These are phyloP conservation scores for Xylaria acuta DNA, from an alignment of 495 filamentous ascomycete species.

Conservation along the genomic window DNA sequence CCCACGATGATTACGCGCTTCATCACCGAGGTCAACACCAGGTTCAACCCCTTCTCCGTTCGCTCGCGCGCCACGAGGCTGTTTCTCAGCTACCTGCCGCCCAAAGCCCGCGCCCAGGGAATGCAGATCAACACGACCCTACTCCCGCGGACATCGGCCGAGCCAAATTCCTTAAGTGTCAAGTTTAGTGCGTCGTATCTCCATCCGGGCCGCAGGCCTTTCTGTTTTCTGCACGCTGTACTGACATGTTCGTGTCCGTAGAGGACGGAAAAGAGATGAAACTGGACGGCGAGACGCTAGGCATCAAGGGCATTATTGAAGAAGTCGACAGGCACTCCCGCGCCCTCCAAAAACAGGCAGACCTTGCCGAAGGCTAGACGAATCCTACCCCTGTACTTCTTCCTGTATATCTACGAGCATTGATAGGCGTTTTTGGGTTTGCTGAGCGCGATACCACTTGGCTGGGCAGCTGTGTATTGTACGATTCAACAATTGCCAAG, in stretches of 20 bases:
- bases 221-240: not conserved
- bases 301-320: constrained; percentile 84
- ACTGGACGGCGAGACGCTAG: constrained; percentile 73
- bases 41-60: constrained; percentile 90
- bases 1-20: constrained; percentile 82
- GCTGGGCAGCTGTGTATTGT: constrained; percentile 1
- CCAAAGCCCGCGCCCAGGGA: constrained; percentile 68
- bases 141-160: constrained; percentile 68
- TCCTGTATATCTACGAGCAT: constrained; percentile 35
- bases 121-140: constrained; percentile 83
- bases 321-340: constrained; percentile 92
- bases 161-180: constrained; percentile 68
- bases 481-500: not conserved
- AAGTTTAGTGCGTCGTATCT: constrained; percentile 74
- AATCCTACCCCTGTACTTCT: constrained; percentile 22
- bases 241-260: constrained; percentile 43
- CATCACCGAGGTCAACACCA: constrained; percentile 80
- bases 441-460: constrained; percentile 23
- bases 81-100: constrained; percentile 87
- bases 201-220: not conserved
- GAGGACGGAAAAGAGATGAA: constrained; percentile 84
- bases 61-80: constrained; percentile 78
- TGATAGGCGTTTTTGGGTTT: constrained; percentile 35
- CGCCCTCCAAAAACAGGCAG: constrained; percentile 77
- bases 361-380: constrained; percentile 65